Conservation (phyloP, 2,329 filamentous ascomycete genomes). For the Exophiala sp. region DNA sequence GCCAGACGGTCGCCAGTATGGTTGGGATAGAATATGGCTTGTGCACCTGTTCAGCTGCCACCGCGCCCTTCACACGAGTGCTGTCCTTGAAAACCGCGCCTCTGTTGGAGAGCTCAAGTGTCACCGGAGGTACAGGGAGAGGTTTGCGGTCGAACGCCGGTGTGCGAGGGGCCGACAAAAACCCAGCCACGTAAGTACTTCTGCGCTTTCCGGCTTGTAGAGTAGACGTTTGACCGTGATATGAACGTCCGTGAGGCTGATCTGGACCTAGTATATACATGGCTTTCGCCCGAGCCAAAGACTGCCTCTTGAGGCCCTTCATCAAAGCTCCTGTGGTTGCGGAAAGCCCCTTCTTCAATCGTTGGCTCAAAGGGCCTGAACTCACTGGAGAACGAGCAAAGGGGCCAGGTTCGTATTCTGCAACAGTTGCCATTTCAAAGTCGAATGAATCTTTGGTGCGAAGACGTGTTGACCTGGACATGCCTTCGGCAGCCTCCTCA, state of each 20-base stretch:
- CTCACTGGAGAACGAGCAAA: not conserved
- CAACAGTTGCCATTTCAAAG: not conserved
- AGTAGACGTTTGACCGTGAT: too few species aligned
- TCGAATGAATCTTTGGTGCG: slow-evolving; percentile 12
- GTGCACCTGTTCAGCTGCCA: not conserved
- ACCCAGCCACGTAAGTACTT: not conserved
- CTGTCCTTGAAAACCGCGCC: not conserved
- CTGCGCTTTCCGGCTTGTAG: not conserved
- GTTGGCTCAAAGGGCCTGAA: not conserved
- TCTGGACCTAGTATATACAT: slow-evolving; percentile 5
- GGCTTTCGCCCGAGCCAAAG: slow-evolving; percentile 15
- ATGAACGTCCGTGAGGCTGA: not conserved
- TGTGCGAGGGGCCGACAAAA: not conserved
- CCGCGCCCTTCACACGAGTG: not conserved
- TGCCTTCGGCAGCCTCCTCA: not conserved
- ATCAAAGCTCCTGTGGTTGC: slow-evolving; percentile 7
- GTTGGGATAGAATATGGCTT: slow-evolving; percentile 37
- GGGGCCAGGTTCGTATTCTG: not conserved
- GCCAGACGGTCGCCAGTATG: slow-evolving; percentile 68
- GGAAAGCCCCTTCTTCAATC: slow-evolving; percentile 3
- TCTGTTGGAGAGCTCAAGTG: not conserved
- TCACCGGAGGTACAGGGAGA: slow-evolving; percentile 10
- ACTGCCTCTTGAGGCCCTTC: slow-evolving; percentile 14
- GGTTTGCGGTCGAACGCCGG: slow-evolving; percentile 8
- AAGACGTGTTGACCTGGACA: not conserved